Percentiles rank a stretch among this genome's conserved stretches.
Evolutionary conservation across 164 flowering plant species (phyloP).

Genomic region (Protea cynaroides): DNA sequence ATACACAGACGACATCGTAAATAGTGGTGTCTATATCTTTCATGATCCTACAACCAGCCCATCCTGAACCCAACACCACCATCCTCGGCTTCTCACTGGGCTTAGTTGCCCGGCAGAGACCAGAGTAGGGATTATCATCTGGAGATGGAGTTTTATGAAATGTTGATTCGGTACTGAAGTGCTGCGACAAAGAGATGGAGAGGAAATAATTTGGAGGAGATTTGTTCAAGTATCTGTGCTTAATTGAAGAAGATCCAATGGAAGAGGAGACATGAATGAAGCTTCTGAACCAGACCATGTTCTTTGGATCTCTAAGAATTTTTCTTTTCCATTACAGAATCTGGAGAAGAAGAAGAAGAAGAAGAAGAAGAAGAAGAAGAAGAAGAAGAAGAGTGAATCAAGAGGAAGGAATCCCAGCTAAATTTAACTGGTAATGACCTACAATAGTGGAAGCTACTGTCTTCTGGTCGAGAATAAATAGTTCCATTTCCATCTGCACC

Average conservation of each 20-base stretch:
- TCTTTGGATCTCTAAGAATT: not conserved
- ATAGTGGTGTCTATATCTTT: conserved; percentile 65
- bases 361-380: too few species aligned
- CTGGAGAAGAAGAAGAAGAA: too few species aligned
- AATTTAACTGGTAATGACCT: too few species aligned
- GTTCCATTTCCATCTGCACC: too few species aligned
- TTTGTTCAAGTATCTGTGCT: conserved; percentile 8
- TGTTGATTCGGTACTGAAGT: conserved; percentile 22
- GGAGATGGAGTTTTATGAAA: not conserved
- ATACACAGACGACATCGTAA: conserved; percentile 87
- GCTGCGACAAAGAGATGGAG: conserved; percentile 19
- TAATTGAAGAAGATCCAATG: conserved; percentile 12
- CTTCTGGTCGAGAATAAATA: too few species aligned
- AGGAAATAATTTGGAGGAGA: not conserved
- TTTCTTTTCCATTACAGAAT: too few species aligned
- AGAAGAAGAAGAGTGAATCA: too few species aligned
- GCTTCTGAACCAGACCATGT: conserved; percentile 51
- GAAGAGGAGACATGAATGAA: conserved; percentile 24
- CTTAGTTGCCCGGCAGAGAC: conserved; percentile 64
- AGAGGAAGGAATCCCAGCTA: too few species aligned
- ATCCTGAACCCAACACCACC: conserved; percentile 87
- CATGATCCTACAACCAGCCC: conserved; percentile 93
- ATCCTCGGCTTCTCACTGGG: conserved; percentile 79
- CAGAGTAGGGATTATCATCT: conserved; percentile 12
- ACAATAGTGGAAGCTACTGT: too few species aligned